A percentile compares a stretch with the other conserved stretches of the same genome.
Evolutionary conservation across 2,329 filamentous ascomycete species (phyloP).

Genomic region (Alternaria sp.): DNA sequence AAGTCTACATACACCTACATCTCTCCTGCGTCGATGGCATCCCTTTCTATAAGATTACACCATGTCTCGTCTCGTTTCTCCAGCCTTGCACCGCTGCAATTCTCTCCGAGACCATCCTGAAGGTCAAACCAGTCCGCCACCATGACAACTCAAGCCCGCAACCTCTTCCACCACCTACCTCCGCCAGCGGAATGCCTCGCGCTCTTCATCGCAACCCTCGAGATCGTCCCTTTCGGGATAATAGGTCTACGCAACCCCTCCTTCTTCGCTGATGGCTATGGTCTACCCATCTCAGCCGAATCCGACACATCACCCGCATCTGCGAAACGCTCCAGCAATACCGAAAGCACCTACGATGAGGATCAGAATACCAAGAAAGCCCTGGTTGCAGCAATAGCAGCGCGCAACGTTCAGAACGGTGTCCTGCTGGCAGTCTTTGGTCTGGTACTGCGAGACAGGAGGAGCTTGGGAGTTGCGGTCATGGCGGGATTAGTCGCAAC

Average conservation of each 20-base stretch:
- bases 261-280: slow-evolving; percentile 25
- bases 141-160: slow-evolving; percentile 24
- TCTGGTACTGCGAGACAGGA: slow-evolving; percentile 25
- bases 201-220: slow-evolving; percentile 29
- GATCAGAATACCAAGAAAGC: slow-evolving; percentile 29
- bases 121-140: not conserved
- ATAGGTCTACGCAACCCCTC: slow-evolving; percentile 24
- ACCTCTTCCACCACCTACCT: slow-evolving; percentile 26
- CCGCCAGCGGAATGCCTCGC: slow-evolving; percentile 34
- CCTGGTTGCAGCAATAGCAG: slow-evolving; percentile 30
- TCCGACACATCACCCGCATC: slow-evolving; percentile 2
- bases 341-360: slow-evolving; percentile 5
- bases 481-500: slow-evolving; percentile 30
- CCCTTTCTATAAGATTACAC: not conserved
- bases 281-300: slow-evolving; percentile 15
- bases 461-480: slow-evolving; percentile 29
- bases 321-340: slow-evolving; percentile 5
- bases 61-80: not conserved
- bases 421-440: slow-evolving; percentile 27
- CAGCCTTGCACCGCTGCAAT: not conserved
- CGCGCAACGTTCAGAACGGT: slow-evolving; percentile 32
- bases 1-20: slow-evolving; percentile 4
- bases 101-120: not conserved
- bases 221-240: slow-evolving; percentile 30
- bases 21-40: not conserved